Evolutionary conservation across 2,329 filamentous ascomycete species (phyloP).

Genomic region (Alternaria infectoria): DNA sequence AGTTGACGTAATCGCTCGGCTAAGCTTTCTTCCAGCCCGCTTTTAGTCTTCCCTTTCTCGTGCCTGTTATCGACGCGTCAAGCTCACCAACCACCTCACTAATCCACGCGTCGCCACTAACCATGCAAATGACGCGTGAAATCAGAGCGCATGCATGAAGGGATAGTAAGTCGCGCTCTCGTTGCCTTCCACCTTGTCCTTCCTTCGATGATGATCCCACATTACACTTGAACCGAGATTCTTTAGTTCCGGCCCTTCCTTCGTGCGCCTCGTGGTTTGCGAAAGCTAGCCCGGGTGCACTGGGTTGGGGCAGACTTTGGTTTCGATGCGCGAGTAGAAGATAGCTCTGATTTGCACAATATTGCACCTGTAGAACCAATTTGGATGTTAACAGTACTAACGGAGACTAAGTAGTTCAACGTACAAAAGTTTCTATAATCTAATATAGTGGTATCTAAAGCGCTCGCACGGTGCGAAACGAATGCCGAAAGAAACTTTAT

Average conservation of each 20-base stretch:
- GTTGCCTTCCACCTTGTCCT: not conserved
- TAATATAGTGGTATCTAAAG: not conserved
- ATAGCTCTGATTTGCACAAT: slow-evolving; percentile 17
- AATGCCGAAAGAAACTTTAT: not conserved
- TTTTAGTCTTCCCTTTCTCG: not conserved
- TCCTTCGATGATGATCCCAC: slow-evolving; percentile 12
- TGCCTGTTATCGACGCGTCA: not conserved
- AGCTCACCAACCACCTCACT: not conserved
- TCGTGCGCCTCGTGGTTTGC: slow-evolving; percentile 14
- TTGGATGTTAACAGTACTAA: not conserved
- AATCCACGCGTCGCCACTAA: not conserved
- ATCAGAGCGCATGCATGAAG: not conserved
- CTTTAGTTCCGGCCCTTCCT: not conserved
- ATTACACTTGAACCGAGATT: slow-evolving; percentile 25
- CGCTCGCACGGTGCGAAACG: not conserved
- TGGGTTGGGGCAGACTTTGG: not conserved
- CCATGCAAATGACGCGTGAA: not conserved
- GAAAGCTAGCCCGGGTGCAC: slow-evolving; percentile 11
- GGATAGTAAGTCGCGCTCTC: not conserved
- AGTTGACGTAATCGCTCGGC: slow-evolving; percentile 9
- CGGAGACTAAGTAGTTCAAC: not conserved
- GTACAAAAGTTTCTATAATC: not conserved
- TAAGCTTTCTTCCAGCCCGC: not conserved
- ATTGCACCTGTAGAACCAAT: not conserved
- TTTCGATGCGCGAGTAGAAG: slow-evolving; percentile 22